These are phyloP conservation scores for Cyberlindnera bimundalis DNA, from an alignment of 805 yeast genomes.

Conservation along the genomic window DNA sequence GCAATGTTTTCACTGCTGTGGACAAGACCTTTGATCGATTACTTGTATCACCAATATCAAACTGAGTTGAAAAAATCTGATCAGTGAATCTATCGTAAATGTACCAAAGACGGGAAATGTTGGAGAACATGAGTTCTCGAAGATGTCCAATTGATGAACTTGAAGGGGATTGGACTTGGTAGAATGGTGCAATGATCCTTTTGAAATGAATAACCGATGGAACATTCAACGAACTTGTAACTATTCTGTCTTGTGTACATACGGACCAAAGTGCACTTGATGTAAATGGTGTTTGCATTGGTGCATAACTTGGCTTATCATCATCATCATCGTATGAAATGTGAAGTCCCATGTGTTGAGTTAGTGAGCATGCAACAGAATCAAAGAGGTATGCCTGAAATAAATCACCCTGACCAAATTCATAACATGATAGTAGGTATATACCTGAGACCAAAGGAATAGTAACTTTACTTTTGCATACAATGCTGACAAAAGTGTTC, in stretches of 20 bases:
- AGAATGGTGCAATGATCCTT: constrained; percentile 32
- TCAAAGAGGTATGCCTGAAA: constrained; percentile 30
- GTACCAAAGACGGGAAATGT: constrained; percentile 29
- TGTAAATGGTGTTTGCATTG: constrained; percentile 21
- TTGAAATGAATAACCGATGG: constrained; percentile 34
- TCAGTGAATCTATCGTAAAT: constrained; percentile 33
- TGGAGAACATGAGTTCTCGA: constrained; percentile 28
- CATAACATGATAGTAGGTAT: constrained; percentile 30
- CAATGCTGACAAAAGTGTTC: constrained; percentile 22
- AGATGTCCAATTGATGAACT: constrained; percentile 7
- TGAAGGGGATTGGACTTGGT: constrained; percentile 18
- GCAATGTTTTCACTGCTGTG: constrained; percentile 26
- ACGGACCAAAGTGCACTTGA: constrained; percentile 32
- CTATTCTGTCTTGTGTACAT: constrained; percentile 31
- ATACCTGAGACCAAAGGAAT: constrained; percentile 25
- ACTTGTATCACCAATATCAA: constrained; percentile 33
- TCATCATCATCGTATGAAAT: constrained; percentile 19
- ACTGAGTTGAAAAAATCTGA: constrained; percentile 31
- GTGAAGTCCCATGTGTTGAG: constrained; percentile 35
- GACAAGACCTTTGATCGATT: constrained; percentile 25
- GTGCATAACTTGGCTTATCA: constrained; percentile 5
- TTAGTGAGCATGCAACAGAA: constrained; percentile 31
- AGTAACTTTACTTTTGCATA: constrained; percentile 9
- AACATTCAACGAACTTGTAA: constrained; percentile 27
- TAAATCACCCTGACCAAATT: constrained; percentile 30